Evolutionary conservation across 139 green algal genomes (phyloP).

Genomic region (Closterium sp.): DNA sequence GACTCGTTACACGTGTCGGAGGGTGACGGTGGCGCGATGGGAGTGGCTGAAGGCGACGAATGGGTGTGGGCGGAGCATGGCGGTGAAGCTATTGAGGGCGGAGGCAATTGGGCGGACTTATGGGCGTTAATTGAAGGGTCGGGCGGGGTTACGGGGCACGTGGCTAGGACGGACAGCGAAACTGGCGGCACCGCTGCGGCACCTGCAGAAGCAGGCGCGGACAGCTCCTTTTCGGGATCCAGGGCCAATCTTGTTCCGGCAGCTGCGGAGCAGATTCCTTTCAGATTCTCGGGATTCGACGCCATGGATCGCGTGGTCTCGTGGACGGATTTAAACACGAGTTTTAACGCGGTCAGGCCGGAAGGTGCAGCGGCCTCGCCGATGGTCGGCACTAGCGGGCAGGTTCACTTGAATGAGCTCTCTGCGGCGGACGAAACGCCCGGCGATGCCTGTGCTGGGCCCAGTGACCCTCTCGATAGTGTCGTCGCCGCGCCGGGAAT

Average conservation of each 20-base stretch:
- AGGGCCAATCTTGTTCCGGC: not conserved
- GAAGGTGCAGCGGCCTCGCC: not conserved
- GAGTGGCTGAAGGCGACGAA: not conserved
- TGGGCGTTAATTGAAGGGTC: not conserved
- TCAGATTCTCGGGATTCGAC: not conserved
- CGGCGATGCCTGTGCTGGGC: not conserved
- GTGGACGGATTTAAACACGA: not conserved
- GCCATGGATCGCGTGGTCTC: not conserved
- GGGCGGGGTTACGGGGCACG: not conserved
- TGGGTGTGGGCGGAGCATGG: not conserved
- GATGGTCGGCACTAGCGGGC: not conserved
- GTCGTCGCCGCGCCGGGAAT: not conserved
- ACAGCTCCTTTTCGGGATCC: not conserved
- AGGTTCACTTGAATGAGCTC: not conserved
- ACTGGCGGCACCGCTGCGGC: not conserved
- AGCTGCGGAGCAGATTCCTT: not conserved
- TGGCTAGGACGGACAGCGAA: not conserved
- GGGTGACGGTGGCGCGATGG: not conserved
- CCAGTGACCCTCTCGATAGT: not conserved
- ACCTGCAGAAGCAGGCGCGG: not conserved
- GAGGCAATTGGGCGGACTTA: not conserved
- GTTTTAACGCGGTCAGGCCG: not conserved
- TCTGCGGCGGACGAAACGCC: not conserved
- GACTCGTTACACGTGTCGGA: too few species aligned
- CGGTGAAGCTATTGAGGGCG: not conserved